A percentile compares a stretch with the other conserved stretches of the same genome.
Evolutionary conservation across 1,284 basidiomycete genomes (phyloP).

Genomic region (Puccinia hordei): DNA sequence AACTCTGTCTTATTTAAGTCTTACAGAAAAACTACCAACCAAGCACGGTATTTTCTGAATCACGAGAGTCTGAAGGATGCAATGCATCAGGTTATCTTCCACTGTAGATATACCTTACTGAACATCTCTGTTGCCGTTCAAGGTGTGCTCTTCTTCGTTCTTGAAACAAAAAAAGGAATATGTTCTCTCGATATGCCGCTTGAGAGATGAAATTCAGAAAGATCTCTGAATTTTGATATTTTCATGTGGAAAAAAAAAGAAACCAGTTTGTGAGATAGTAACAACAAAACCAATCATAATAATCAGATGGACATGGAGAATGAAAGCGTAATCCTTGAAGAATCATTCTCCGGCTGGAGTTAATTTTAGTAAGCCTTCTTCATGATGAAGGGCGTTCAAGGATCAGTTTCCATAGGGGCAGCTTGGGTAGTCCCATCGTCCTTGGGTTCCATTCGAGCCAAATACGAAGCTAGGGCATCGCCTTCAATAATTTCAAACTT

Average conservation of each 20-base stretch:
- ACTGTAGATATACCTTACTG: too few species aligned
- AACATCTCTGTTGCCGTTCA: too few species aligned
- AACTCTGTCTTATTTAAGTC: too few species aligned
- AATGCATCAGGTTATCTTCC: too few species aligned
- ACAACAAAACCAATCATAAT: too few species aligned
- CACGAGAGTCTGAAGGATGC: too few species aligned
- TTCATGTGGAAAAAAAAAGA: not conserved
- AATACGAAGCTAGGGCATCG: constrained; percentile 24
- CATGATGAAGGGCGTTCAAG: not conserved
- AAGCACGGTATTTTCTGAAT: too few species aligned
- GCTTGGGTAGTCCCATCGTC: constrained; percentile 41
- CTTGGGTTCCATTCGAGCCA: constrained; percentile 48
- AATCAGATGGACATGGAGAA: not conserved
- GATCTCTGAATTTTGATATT: not conserved
- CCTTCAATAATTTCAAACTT: constrained; percentile 50
- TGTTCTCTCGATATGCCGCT: too few species aligned
- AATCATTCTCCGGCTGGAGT: not conserved
- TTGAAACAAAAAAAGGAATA: too few species aligned
- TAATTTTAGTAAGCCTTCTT: not conserved
- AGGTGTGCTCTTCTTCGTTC: too few species aligned
- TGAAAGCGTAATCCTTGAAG: not conserved
- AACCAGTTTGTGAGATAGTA: constrained; percentile 11
- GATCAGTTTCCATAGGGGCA: constrained; percentile 50
- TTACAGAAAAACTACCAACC: too few species aligned
- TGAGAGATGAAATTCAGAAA: too few species aligned